Evolutionary conservation across 192 early-diverging fungal genomes (phyloP), one percentile per base, ranked within the genome.

Genomic region (Coemansia sp.): DNA sequence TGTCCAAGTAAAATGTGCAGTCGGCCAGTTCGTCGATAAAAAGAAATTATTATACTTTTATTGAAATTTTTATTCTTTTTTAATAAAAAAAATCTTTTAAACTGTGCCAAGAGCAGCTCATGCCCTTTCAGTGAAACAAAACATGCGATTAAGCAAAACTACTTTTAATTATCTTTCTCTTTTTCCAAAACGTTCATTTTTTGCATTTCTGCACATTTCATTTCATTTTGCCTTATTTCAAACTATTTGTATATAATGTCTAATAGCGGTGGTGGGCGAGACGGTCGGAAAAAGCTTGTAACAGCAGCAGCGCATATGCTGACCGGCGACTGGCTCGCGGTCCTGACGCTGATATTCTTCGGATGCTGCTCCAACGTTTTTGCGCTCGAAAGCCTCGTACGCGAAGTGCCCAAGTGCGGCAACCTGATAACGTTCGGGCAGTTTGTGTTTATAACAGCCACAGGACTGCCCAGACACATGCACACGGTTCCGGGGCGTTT

Each of bases 291-390:
- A 15, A 45, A 45, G 43, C 43, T 45, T 7, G 21, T 8, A n/a
- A 51, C 65, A 48, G 58, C 65, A 14, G 65, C 58, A 24, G 21
- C 64, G 40, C 39, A 53, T 7, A 53, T 62, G 27, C 19, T 65
- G 25, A 44, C 60, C 24, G 54, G 57, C 52, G 84, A 84, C 59
- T 87, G 82, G 76, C 19, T 84, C 23, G 24, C 85, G n/a, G 89
- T 91, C 33, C 58, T 82, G 7, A 71, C 79, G 13, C 79, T 90
- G 46, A 88, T 95, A 67, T 95, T 95, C 78, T 89, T 89, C 15
- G 93, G 93, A 1, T 93, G 91, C 66, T 95, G 93, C 60, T 86
- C 87, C 39, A 93, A 93, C 53, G 90, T 92, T 15, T 91, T 87
- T 81, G 85, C 90, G 2, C 74, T 95, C 18, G 93, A 95, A 64